Base-by-base conservation (phyloP, 1,139 yeast species). In the Sporopachydermia cereana region DNA sequence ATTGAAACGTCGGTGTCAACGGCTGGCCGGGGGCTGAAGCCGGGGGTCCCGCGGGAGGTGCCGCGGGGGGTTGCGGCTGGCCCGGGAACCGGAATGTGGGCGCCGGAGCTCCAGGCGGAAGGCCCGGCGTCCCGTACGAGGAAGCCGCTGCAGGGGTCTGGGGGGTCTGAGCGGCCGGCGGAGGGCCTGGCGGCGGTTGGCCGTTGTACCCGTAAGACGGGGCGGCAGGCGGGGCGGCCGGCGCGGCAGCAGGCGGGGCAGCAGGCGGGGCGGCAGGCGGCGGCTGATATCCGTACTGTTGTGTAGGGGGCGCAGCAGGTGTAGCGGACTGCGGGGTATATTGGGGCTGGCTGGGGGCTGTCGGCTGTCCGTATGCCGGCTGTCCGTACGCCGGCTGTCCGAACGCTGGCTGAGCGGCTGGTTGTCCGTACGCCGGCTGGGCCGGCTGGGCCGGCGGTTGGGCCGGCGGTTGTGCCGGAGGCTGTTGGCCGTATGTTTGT, bases 41-140 rank as follows among this genome's bases (percentile, higher is more conserved):
- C 14, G 50, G 49, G 9, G 47, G 44, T 21, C 42, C 51, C 20
- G 55, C 52, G 3, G 48, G 48, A 55, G 24, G 59, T 14, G 29
- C 53, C 44, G 31, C 43, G 34, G 2, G 41, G 31, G 3, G 46
- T 24, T 39, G 54, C 54, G 39, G 51, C 49, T 24, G 53, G 41
- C 12, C 44, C 56, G 17, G 49, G 31, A n/a, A 53, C 47, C 23
- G 49, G 50, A 7, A 41, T 41, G n/a, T 42, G 36, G 20, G 47
- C 41, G 18, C 39, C 22, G 9, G 24, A 45, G 16, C 24, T 2
- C 36, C n/a, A n/a, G n/a, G n/a, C n/a, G n/a, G n/a, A n/a, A n/a
- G n/a, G n/a, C n/a, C n/a, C n/a, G n/a, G n/a, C n/a, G n/a, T n/a
- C n/a, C n/a, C n/a, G n/a, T n/a, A n/a, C n/a, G n/a, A n/a, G n/a